Evolutionary conservation across 129 eudicot genomes (phyloP).

Genomic region (Chrysanthemum makinoi): DNA sequence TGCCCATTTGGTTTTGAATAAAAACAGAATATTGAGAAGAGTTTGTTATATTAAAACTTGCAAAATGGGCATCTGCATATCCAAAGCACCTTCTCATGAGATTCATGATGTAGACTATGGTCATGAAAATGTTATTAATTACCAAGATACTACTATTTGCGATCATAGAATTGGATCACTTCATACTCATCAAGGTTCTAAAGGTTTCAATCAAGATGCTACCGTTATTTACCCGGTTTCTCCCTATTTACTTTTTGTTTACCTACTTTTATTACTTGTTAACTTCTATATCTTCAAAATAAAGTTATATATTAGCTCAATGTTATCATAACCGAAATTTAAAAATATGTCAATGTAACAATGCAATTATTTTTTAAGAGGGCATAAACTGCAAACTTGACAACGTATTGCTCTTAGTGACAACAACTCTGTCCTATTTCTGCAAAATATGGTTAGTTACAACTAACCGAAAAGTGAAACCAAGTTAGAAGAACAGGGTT

Average conservation of each 20-base stretch:
- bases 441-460: too few species aligned
- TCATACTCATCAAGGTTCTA: constrained; percentile 63
- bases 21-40: constrained; percentile 23
- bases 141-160: constrained; percentile 24
- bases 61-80: constrained; percentile 73
- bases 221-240: constrained; percentile 70
- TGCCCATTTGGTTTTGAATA: constrained; percentile 36
- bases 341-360: too few species aligned
- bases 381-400: too few species aligned
- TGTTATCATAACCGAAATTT: too few species aligned
- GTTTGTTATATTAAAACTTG: constrained; percentile 17
- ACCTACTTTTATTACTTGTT: too few species aligned
- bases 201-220: constrained; percentile 82
- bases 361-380: too few species aligned
- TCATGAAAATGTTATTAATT: constrained; percentile 53
- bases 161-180: constrained; percentile 44
- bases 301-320: too few species aligned
- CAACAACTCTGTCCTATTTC: too few species aligned
- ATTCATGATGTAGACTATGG: constrained; percentile 59
- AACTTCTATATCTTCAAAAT: too few species aligned
- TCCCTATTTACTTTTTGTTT: background rate
- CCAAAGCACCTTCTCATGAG: constrained; percentile 59
- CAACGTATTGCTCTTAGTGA: too few species aligned
- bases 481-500: too few species aligned
- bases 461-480: too few species aligned